phyloP scores from a whole-genome alignment of 805 yeast genomes.

The Metschnikowia cubensis region DNA sequence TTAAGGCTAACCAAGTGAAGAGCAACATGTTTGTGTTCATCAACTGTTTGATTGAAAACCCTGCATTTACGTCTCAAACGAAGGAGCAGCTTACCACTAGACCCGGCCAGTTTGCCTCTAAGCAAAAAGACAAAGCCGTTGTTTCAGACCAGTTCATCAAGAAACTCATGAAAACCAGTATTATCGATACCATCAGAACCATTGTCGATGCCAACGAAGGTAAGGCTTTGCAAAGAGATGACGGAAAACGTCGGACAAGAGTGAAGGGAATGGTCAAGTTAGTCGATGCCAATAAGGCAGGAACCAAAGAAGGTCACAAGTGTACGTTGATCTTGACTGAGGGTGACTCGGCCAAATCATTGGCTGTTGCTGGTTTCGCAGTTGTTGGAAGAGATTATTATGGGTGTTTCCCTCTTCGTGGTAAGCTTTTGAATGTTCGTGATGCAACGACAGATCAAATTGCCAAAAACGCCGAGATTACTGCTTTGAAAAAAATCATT shows the following conservation, averaged over 20 bases:
- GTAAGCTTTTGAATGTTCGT: slow-evolving; percentile 91
- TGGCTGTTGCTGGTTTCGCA: slow-evolving; percentile 90
- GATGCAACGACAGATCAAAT: slow-evolving; percentile 97
- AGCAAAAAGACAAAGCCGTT: slow-evolving; percentile 50
- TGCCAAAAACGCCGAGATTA: slow-evolving; percentile 88
- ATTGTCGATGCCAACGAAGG: slow-evolving; percentile 88
- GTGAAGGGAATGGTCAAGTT: slow-evolving; percentile 85
- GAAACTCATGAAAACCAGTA: slow-evolving; percentile 61
- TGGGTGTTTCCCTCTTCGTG: slow-evolving; percentile 93
- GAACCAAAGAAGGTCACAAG: slow-evolving; percentile 85
- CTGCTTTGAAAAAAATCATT: slow-evolving; percentile 90
- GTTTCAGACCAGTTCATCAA: slow-evolving; percentile 74
- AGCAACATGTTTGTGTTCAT: slow-evolving; percentile 87
- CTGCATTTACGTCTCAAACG: slow-evolving; percentile 96
- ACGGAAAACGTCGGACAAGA: slow-evolving; percentile 80
- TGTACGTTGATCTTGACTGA: slow-evolving; percentile 93
- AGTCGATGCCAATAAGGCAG: slow-evolving; percentile 95
- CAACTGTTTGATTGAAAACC: slow-evolving; percentile 91
- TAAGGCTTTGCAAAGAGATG: slow-evolving; percentile 79
- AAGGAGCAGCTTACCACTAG: slow-evolving; percentile 93
- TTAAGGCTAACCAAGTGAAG: slow-evolving; percentile 84
- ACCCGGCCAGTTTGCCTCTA: slow-evolving; percentile 82
- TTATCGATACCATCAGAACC: slow-evolving; percentile 70
- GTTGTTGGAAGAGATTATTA: slow-evolving; percentile 94
- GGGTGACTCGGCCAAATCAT: slow-evolving; percentile 92